Conservation (phyloP, 306 rosid species). For the Acacia crassicarpa region DNA sequence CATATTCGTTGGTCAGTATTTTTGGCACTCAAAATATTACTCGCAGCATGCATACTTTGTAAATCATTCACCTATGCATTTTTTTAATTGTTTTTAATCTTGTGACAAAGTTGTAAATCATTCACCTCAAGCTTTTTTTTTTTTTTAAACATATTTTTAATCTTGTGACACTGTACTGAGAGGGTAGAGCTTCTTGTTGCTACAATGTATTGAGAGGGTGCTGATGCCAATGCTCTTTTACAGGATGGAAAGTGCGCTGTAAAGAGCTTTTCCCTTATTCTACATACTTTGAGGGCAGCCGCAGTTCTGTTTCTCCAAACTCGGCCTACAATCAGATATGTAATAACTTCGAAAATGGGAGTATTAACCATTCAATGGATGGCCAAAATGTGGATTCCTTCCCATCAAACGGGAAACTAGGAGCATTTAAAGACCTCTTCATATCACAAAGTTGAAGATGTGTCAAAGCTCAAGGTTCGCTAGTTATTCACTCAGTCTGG, state of each 20-base stretch:
- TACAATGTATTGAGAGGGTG: too few relatives aligned
- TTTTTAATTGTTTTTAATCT: too few relatives aligned
- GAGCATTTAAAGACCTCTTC: conserved; percentile 61
- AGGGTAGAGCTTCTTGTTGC: too few relatives aligned
- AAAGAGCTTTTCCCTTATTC: conserved; percentile 72
- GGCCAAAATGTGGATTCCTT: conserved; percentile 39
- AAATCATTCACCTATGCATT: too few relatives aligned
- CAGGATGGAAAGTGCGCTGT: conserved; percentile 90
- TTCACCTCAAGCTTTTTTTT: too few relatives aligned
- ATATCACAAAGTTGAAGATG: conserved; percentile 34
- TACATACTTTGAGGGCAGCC: conserved; percentile 69
- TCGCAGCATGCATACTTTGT: too few relatives aligned
- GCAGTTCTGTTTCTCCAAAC: conserved; percentile 71
- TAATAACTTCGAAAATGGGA: conserved; percentile 58
- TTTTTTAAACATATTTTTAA: neutral
- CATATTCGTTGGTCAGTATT: too few relatives aligned
- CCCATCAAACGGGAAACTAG: conserved; percentile 67
- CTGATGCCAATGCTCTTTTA: neutral
- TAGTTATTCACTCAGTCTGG: conserved; percentile 3
- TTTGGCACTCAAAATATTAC: too few relatives aligned
- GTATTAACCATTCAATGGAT: conserved; percentile 33
- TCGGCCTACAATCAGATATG: conserved; percentile 47
- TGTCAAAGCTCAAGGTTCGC: conserved; percentile 1
- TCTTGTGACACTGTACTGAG: neutral
- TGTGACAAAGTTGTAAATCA: too few relatives aligned